phyloP scores from a whole-genome alignment of 2,329 filamentous ascomycete species.

The Hypomyces rosellus region DNA sequence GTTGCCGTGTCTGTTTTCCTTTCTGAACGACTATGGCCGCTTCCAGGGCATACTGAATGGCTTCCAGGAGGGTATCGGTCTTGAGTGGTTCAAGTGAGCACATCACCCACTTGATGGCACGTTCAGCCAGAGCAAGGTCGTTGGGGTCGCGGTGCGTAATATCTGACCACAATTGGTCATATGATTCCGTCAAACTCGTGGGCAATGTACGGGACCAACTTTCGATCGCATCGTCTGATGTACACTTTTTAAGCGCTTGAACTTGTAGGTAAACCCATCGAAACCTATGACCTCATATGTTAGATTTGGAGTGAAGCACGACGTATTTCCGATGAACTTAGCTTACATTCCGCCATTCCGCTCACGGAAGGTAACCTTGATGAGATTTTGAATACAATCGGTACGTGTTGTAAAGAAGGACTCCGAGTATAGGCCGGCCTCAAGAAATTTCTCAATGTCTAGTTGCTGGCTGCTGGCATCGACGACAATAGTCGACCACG shows the following conservation, averaged over 20 bases:
- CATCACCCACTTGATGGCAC: constrained; percentile 4
- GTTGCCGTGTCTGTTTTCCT: background rate
- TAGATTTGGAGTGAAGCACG: too few species aligned
- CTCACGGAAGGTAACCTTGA: background rate
- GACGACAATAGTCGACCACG: constrained; percentile 6
- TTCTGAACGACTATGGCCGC: background rate
- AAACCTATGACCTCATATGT: constrained; percentile 10
- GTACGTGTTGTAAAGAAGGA: background rate
- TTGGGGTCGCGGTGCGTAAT: constrained; percentile 1
- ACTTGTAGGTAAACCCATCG: constrained; percentile 16
- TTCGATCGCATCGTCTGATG: constrained; percentile 9
- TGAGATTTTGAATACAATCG: background rate
- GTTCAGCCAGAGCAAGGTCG: constrained; percentile 12
- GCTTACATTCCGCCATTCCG: constrained; percentile 3
- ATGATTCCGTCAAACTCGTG: constrained; percentile 8
- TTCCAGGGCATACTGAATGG: background rate
- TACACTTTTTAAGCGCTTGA: constrained; percentile 6
- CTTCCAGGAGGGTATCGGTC: background rate
- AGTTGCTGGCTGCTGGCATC: constrained; percentile 11
- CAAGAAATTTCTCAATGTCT: constrained; percentile 15
- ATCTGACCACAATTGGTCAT: constrained; percentile 7
- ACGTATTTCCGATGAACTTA: too few species aligned
- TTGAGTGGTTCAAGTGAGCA: background rate
- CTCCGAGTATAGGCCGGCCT: background rate
- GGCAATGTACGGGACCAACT: constrained; percentile 10